Conservation (phyloP, 2,329 filamentous ascomycete species). For the Sphaceloma murrayae region DNA sequence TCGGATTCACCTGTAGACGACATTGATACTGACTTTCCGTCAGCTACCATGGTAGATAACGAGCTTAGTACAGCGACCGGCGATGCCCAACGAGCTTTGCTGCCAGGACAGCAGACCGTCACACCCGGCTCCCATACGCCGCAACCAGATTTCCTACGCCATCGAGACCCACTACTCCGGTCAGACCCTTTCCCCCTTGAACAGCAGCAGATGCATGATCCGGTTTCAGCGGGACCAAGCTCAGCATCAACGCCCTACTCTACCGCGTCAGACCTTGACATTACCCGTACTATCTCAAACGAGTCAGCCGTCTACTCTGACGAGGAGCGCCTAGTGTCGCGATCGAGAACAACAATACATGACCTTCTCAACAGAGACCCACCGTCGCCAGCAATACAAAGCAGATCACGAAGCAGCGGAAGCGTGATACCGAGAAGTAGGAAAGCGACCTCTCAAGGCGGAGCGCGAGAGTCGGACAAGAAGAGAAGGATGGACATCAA, state of each 20-base stretch:
- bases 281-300: conserved; percentile 8
- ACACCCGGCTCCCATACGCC: background rate
- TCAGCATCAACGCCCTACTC: conserved; percentile 3
- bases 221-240: conserved; percentile 1
- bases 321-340: background rate
- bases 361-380: conserved; percentile 3
- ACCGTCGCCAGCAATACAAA: background rate
- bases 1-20: conserved; percentile 7
- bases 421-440: background rate
- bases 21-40: background rate
- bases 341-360: conserved; percentile 6
- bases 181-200: background rate
- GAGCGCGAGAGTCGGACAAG: conserved; percentile 11
- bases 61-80: too few relatives aligned
- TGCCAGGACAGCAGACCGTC: too few relatives aligned
- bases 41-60: too few relatives aligned
- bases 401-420: conserved; percentile 3
- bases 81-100: too few relatives aligned
- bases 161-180: too few relatives aligned
- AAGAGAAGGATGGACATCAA: conserved; percentile 14
- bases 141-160: too few relatives aligned
- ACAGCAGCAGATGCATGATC: background rate
- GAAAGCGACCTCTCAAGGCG: conserved; percentile 3
- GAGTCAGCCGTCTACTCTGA: conserved; percentile 15
- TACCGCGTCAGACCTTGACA: background rate